Evolutionary conservation across 2,329 filamentous ascomycete species (phyloP).

Genomic region (Fusarium protoensiforme): DNA sequence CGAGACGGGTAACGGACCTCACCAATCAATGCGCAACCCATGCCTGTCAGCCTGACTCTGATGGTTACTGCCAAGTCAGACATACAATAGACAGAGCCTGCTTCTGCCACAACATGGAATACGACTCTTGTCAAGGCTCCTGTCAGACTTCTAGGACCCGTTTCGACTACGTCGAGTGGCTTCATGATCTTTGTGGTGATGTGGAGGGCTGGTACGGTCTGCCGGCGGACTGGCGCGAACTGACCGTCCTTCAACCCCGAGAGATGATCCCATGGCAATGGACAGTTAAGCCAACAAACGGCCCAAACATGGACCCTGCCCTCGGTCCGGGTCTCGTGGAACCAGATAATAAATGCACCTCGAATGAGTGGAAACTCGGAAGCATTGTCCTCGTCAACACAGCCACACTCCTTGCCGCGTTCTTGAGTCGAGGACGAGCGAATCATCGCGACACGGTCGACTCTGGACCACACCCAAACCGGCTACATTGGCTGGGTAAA

Average conservation of each 20-base stretch:
- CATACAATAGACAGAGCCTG: background rate
- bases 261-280: conserved; percentile 33
- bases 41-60: background rate
- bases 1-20: background rate
- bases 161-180: background rate
- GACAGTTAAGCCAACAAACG: background rate
- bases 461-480: background rate
- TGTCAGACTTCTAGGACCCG: background rate
- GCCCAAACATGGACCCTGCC: background rate
- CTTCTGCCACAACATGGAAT: background rate
- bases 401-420: background rate
- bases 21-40: background rate
- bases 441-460: background rate
- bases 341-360: background rate
- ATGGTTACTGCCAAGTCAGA: background rate
- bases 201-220: background rate
- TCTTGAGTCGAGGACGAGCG: background rate
- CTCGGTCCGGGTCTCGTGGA: fast-evolving
- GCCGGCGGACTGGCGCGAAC: background rate
- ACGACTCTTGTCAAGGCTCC: background rate
- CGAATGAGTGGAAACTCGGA: background rate
- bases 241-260: background rate
- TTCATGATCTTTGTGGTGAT: background rate
- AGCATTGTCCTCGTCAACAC: conserved; percentile 12
- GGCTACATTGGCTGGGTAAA: background rate